A percentile compares a stretch with the other conserved stretches of the same genome.
Conservation (phyloP, 2,329 filamentous ascomycete genomes). For the Nigrospora sphaerica region DNA sequence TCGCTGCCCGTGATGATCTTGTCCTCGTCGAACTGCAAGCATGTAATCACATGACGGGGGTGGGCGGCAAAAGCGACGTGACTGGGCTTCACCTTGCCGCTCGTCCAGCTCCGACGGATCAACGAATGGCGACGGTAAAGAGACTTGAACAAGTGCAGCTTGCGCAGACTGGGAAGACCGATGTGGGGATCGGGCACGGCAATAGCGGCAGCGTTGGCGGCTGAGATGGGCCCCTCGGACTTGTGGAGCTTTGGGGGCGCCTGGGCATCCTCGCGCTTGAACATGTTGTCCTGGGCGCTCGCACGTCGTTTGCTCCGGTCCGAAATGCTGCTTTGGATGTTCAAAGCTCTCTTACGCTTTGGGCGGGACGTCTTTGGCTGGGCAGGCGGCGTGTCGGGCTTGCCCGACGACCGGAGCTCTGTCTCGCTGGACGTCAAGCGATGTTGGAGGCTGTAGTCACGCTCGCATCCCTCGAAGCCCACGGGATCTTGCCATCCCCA, state of each 20-base stretch:
- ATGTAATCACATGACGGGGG: slow-evolving; percentile 93
- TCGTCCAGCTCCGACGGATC: slow-evolving; percentile 90
- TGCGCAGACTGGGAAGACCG: slow-evolving; percentile 70
- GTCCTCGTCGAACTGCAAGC: slow-evolving; percentile 93
- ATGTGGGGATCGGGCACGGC: slow-evolving; percentile 77
- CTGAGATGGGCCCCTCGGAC: slow-evolving; percentile 78
- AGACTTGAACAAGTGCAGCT: slow-evolving; percentile 91
- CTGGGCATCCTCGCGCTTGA: slow-evolving; percentile 28
- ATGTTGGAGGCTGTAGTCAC: slow-evolving; percentile 62
- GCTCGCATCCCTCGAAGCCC: slow-evolving; percentile 67
- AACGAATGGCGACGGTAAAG: slow-evolving; percentile 89
- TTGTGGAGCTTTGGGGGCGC: slow-evolving; percentile 38
- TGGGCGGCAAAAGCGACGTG: slow-evolving; percentile 97
- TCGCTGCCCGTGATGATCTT: slow-evolving; percentile 98
- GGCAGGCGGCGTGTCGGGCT: slow-evolving; percentile 29
- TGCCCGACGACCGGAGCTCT: slow-evolving; percentile 37
- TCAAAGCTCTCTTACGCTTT: slow-evolving; percentile 49
- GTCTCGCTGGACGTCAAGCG: slow-evolving; percentile 46
- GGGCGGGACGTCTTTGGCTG: slow-evolving; percentile 22
- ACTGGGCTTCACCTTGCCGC: slow-evolving; percentile 71
- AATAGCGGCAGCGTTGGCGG: slow-evolving; percentile 74
- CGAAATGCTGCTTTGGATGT: slow-evolving; percentile 14
- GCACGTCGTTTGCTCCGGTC: slow-evolving; percentile 49
- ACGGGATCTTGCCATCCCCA: slow-evolving; percentile 96
- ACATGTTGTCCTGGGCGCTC: slow-evolving; percentile 37